Evolutionary conservation across 2,329 filamentous ascomycete species (phyloP).

Genomic region (Talaromyces sp.): DNA sequence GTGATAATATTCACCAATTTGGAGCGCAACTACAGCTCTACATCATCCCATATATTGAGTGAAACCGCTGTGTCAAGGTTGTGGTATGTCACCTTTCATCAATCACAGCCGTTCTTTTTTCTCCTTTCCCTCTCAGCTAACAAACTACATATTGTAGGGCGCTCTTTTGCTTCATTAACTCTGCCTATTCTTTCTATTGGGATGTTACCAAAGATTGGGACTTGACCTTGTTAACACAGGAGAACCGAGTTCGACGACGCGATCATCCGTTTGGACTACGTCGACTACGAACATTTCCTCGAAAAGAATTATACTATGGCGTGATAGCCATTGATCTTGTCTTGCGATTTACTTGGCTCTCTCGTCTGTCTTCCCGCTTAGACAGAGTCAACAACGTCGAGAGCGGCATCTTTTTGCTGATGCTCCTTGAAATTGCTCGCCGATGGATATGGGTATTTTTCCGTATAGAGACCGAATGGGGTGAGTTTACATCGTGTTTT

Average conservation of each 20-base stretch:
- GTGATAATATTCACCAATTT: conserved; percentile 77
- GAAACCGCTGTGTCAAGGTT: conserved; percentile 53
- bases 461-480: conserved; percentile 89
- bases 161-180: conserved; percentile 72
- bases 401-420: conserved; percentile 80
- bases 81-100: conserved; percentile 38
- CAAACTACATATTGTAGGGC: conserved; percentile 52
- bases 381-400: conserved; percentile 84
- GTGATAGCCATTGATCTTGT: conserved; percentile 75
- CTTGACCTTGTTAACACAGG: conserved; percentile 68
- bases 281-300: conserved; percentile 66
- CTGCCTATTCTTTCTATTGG: conserved; percentile 97
- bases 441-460: conserved; percentile 98
- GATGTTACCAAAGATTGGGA: conserved; percentile 97
- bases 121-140: neutral
- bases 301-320: conserved; percentile 71
- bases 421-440: conserved; percentile 79
- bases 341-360: conserved; percentile 83
- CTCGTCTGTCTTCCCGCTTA: conserved; percentile 78
- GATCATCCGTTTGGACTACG: conserved; percentile 76
- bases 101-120: neutral
- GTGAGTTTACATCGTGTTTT: conserved; percentile 42
- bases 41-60: conserved; percentile 46
- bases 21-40: conserved; percentile 59
- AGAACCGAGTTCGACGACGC: conserved; percentile 33